Evolutionary conservation across 371 early-diverging fungal species (phyloP), one percentile per base, ranked within the genome.

Genomic region (Mucor circinelloides): DNA sequence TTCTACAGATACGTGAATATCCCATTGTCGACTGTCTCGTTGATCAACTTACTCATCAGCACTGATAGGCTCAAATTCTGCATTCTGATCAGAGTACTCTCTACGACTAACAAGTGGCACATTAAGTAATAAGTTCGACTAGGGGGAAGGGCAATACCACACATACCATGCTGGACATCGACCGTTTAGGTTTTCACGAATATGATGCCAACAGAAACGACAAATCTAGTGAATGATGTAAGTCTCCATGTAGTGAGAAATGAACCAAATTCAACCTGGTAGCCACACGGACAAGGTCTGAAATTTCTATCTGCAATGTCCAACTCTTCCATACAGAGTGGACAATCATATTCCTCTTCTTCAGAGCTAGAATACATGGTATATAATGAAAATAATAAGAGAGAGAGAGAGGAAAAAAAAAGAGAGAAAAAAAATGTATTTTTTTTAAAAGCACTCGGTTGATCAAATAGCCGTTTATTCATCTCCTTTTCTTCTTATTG

Each of bases 241-340:
- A 59, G 10, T 8, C 3, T 23, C 23, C 9, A 3, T 50, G 38
- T 32, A 59, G 40, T 12, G 10, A 23, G 21, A 12, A 23, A 4
- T 6, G 23, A 23, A 9, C 9, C 50, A 21, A 8, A 7, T 59
- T 86, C 13, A 36, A 95, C 97, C 91, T 97, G 97, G 74, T 98
- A 98, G 15, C 96, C 97, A 74, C 99, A 99, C 50, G 94, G 92
- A 83, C 99, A 99, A 4, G 98, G 99, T 69, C 91, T 92, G 74
- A 99, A 99, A 73, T 93, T 92, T 67, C 91, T 87, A 79, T 99
- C 99, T 46, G 93, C 89, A 77, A 95, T 83, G 80, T 97, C 97
- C 69, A 99, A 91, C 79, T 97, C 97, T 73, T 99, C 99, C 95
- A 97, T 91, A 78, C 99, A 99, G 15, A 99, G 88, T 32, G 99